Base-by-base conservation (phyloP, 495 filamentous ascomycete genomes). In the Penicillium cosmopolitanum region DNA sequence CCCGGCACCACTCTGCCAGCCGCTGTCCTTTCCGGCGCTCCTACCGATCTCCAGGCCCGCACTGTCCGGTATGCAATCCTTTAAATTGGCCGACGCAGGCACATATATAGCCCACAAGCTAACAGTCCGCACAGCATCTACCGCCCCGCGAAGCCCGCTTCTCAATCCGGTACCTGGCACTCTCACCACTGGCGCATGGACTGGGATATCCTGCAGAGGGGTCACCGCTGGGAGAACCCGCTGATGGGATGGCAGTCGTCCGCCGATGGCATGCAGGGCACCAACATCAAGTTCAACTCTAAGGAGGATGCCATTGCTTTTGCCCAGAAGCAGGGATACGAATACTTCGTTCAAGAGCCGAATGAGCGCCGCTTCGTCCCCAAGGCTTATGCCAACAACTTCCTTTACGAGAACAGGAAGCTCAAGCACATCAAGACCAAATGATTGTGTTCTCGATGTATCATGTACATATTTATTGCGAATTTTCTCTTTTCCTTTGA, bases 201-300 rank as follows among this genome's bases (percentile, higher is more conserved):
- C 72, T 99, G 95, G 95, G 95, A 99, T 76, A 83, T 94, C 44
- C 77, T 97, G 33, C 79, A 81, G 62, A 96, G 90, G 77, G 89
- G 88, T 51, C 90, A 98, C 73, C 86, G 95, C 67, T 98, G 95
- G 95, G 95, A 99, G 82, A 99, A 99, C 77, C 89, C 87, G 40
- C 78, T 98, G 66, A 99, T 98, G 85, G 95, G 95, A 31, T 99
- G 96, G 96, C 93, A 97, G 71, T 97, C 94, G 7, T 96, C 92
- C 48, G 95, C 84, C 19, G 95, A 99, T 76, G 80, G 80, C 64
- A 89, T 98, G 90, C 92, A 99, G 73, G 93, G 92, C 66, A 95
- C 92, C 57, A 82, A 89, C 73, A 72, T 99, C 57, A 87, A 86
- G 70, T 99, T 99, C 84, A 91, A 89, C 76, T 82, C 80, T 52